Evolutionary conservation across 495 filamentous ascomycete genomes (phyloP).

Genomic region (Lindgomyces ingoldianus): DNA sequence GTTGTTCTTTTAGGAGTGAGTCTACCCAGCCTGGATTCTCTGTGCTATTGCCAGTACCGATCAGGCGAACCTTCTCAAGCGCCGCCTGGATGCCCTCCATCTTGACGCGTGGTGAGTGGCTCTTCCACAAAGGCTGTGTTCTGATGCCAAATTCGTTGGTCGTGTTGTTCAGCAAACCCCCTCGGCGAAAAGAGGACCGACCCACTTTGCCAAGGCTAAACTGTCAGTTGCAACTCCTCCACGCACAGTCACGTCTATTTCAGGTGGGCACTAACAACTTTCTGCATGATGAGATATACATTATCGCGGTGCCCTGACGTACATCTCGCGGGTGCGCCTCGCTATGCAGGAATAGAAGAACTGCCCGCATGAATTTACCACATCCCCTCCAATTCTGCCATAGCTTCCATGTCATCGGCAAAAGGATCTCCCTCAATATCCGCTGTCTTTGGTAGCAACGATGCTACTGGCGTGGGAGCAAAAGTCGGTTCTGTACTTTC

Average conservation of each 20-base stretch:
- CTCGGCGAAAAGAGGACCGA: no score
- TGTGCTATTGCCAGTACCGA: conserved; percentile 30
- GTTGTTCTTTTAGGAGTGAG: conserved; percentile 53
- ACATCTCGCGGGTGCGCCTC: conserved; percentile 1
- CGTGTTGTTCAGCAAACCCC: neutral
- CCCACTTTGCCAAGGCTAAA: no score
- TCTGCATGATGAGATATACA: no score
- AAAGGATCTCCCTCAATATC: conserved; percentile 43
- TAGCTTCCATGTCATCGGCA: conserved; percentile 66
- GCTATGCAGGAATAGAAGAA: conserved; percentile 11
- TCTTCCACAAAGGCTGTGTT: neutral
- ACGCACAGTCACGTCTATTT: no score
- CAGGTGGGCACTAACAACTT: no score
- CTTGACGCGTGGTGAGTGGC: neutral
- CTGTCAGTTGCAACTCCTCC: no score
- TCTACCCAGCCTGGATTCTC: conserved; percentile 51
- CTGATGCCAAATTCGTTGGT: neutral
- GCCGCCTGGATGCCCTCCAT: conserved; percentile 25
- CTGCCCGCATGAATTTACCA: conserved; percentile 44
- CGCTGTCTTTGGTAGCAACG: neutral
- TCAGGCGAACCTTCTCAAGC: conserved; percentile 16
- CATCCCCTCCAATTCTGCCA: conserved; percentile 65
- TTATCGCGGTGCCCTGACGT: neutral
- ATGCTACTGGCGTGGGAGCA: neutral
- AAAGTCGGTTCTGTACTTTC: conserved; percentile 34